phyloP scores from a whole-genome alignment of 768 basidiomycete species.

The Pleurotus ostreatus region DNA sequence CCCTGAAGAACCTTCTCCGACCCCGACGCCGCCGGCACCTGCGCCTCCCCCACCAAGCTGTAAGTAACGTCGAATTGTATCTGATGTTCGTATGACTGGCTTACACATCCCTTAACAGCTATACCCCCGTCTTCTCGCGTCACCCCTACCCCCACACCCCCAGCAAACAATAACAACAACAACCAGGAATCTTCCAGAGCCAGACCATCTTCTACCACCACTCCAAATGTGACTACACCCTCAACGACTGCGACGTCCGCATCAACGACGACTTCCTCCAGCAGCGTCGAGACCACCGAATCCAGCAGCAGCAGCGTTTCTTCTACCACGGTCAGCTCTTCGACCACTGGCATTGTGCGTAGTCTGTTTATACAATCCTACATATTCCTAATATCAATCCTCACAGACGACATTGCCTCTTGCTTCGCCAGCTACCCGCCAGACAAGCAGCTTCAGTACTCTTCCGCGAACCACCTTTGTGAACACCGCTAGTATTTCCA shows the following conservation, averaged over 20 bases:
- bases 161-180: not conserved
- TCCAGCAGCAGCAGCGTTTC: not conserved
- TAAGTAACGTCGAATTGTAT: not conserved
- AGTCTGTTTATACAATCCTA: not conserved
- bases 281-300: not conserved
- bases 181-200: not conserved
- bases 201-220: not conserved
- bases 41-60: not conserved
- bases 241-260: not conserved
- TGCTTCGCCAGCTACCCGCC: not conserved
- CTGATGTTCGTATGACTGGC: no score
- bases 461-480: slow-evolving; percentile 1
- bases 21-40: not conserved
- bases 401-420: not conserved
- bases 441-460: slow-evolving; percentile 3
- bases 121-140: not conserved
- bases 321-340: not conserved
- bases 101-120: not conserved
- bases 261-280: not conserved
- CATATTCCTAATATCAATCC: not conserved
- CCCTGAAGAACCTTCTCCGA: not conserved
- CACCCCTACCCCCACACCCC: not conserved
- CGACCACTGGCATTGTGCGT: not conserved
- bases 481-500: not conserved
- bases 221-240: not conserved